Evolutionary conservation across 768 basidiomycete genomes (phyloP), one percentile per base, ranked within the genome.

Genomic region (Pisolithus albus): DNA sequence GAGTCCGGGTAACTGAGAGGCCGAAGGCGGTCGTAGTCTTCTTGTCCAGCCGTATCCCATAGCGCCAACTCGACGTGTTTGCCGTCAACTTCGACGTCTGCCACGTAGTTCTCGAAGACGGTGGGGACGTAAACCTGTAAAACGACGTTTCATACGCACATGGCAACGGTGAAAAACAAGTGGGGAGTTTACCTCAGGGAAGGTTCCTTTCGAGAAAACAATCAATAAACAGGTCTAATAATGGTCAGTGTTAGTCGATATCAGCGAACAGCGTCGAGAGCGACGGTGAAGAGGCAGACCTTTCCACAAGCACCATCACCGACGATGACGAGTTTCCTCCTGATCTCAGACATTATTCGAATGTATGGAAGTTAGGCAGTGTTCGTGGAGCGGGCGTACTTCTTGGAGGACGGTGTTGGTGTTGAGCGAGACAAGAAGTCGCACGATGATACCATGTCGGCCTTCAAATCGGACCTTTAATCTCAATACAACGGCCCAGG

Each of bases 21-120:
- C 51, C 96, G 83, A 60, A 99, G 90, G 62, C 95, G 90, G 72
- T 98, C 96, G 71, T 98, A 98, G 70, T 98, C 96, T 73, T 97
- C 95, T 71, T 98, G 95, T 49, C 96, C 96, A 32, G 96, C 95
- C 48, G 96, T 98, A 94, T 98, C 96, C 96, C 96, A 98, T 62
- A 99, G 75, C 26, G 96, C 95, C 63, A 99, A 79, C 73, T 99
- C 96, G 61, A 98, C 94, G 67, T 94, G 91, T 76, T 95, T 98
- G 60, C 91, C 91, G 64, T 98, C 95, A 55, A 98, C 94, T 70
- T 97, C 92, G 46, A 98, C 93, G 70, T 98, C 94, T 60, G 95
- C 95, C 51, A 96, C 95, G 70, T 97, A 96, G 83, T 97, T 97
- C 80, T 99, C 96, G 61, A 98, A 99, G 47, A 99, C 96, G 53